Conservation (phyloP, 2,329 filamentous ascomycete species). For the Penicillium sp. region DNA sequence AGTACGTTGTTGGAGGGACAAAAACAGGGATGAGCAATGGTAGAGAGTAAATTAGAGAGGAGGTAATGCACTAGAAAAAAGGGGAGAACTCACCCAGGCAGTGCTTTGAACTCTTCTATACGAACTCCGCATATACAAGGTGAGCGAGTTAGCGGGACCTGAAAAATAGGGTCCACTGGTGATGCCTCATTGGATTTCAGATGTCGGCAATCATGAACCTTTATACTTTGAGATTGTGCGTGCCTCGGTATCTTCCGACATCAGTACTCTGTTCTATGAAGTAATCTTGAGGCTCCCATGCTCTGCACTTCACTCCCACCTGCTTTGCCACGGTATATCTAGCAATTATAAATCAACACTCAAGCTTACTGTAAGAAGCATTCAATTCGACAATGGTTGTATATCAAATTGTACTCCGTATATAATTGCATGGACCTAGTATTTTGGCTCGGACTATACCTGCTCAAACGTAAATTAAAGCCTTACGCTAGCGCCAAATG, state of each 20-base stretch:
- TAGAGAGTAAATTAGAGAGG: neutral
- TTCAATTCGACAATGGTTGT: neutral
- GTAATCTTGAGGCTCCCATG: neutral
- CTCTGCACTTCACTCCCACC: neutral
- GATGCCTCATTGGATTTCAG: neutral
- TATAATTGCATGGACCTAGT: neutral
- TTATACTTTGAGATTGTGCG: neutral
- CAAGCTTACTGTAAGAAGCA: accelerated
- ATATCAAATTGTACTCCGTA: neutral
- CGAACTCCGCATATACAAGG: neutral
- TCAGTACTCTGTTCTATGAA: neutral
- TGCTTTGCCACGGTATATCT: neutral
- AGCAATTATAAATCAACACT: no score
- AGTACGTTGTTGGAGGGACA: neutral
- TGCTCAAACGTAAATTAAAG: neutral
- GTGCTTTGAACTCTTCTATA: neutral
- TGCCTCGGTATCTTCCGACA: neutral
- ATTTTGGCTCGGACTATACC: neutral
- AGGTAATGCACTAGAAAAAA: neutral
- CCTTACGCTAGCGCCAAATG: neutral
- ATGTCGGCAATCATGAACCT: neutral
- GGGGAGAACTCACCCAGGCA: neutral
- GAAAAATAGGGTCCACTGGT: neutral
- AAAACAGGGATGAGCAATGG: neutral
- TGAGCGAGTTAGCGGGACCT: slow-evolving; percentile 2